Base-by-base conservation (phyloP, 805 yeast genomes). In the Myxozyma vanderwaltii region DNA sequence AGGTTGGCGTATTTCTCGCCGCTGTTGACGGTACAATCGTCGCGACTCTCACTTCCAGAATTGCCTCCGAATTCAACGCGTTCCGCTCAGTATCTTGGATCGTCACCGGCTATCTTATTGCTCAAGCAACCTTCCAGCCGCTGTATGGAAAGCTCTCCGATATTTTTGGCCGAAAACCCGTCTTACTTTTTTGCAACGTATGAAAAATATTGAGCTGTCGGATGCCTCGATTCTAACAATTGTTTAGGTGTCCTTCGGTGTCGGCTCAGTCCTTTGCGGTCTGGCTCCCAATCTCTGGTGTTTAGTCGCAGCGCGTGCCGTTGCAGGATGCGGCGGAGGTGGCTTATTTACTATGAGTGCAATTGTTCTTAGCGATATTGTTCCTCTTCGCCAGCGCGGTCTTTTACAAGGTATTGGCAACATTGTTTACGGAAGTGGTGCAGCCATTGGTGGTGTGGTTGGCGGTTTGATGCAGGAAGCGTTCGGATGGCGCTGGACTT, bases 311-410 rank as follows among this genome's bases (percentile, higher is more conserved):
- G 69, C 68, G 0, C 78, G 96, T 67, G 86, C 88, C 62, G 77
- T 90, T 53, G 85, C 95, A 27, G 97, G 97, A n/a, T 79, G 87
- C 56, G 96, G 96, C 13, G 96, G 95, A n/a, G 94, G 96, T 7
- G 96, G 96, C 0, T 81, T 90, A 68, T 82, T 86, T 54, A 79
- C 91, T 0, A 75, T 89, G 68, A 81, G 89, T 21, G 86, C 96
- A 8, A 86, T 90, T 58, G 80, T 90, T 3, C 80, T 86, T 65
- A 83, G 89, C 31, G 96, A 90, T 72, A 76, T 89, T 49, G 85
- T 91, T 26, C 85, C 94, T 1, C 59, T 87, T 60, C 79, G 94
- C 56, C 82, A 86, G 48, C 79, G 97, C 59, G 96, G 96, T 0
- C 71, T 88, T 33, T 88, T 83, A 72, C 97, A 91, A 70, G 97